These are phyloP conservation scores for Stephanocyclus meneghinianus DNA, from an alignment of 352 stramenopile species.

Conservation along the genomic window DNA sequence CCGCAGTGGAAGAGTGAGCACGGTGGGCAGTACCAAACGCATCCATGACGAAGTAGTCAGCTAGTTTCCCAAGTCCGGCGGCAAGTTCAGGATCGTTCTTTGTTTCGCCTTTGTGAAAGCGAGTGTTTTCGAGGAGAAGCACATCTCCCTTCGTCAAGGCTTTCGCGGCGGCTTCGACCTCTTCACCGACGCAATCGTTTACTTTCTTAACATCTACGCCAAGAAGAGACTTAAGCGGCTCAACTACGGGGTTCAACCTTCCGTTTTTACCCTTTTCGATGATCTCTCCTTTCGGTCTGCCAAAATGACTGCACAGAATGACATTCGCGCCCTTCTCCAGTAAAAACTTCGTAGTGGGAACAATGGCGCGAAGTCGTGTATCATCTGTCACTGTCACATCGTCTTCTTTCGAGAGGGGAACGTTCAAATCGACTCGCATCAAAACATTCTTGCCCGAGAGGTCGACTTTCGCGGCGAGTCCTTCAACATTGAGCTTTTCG, in stretches of 20 bases:
- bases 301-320: conserved; percentile 97
- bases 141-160: conserved; percentile 83
- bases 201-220: conserved; percentile 91
- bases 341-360: conserved; percentile 95
- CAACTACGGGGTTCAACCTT: conserved; percentile 81
- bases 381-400: conserved; percentile 96
- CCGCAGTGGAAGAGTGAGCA: conserved; percentile 97
- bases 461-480: conserved; percentile 74
- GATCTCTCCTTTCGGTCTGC: conserved; percentile 92
- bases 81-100: conserved; percentile 94
- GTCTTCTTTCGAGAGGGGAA: conserved; percentile 81
- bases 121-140: conserved; percentile 98
- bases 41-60: conserved; percentile 97
- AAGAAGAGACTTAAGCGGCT: conserved; percentile 87
- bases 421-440: conserved; percentile 82
- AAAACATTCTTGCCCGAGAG: conserved; percentile 77
- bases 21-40: conserved; percentile 99
- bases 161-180: conserved; percentile 82
- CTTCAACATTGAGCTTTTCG: conserved; percentile 80
- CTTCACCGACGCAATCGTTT: conserved; percentile 92
- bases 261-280: conserved; percentile 84
- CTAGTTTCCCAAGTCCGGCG: conserved; percentile 87
- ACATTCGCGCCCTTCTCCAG: conserved; percentile 94
- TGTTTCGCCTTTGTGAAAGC: conserved; percentile 97
- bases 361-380: conserved; percentile 90